phyloP scores from a whole-genome alignment of 2,329 filamentous ascomycete species.

The Ophiostoma australiae region DNA sequence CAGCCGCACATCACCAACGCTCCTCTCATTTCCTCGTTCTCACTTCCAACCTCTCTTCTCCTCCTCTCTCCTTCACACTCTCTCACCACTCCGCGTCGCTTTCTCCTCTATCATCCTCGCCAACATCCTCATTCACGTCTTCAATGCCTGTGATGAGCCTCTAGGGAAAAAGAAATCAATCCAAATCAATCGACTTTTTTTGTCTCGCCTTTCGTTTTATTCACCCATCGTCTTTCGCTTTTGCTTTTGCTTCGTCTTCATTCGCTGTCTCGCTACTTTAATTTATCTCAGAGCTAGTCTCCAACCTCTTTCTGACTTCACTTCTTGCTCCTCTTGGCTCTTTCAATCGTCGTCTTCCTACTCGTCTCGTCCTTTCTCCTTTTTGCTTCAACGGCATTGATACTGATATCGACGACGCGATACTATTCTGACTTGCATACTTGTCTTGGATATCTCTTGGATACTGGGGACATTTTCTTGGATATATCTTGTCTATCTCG shows the following conservation, averaged over 20 bases:
- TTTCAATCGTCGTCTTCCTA: not conserved
- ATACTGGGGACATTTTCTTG: not conserved
- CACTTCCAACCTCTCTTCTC: slow-evolving; percentile 9
- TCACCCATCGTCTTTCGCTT: not conserved
- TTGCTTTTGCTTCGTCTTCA: slow-evolving; percentile 1
- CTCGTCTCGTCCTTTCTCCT: not conserved
- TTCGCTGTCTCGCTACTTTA: not conserved
- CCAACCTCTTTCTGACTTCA: not conserved
- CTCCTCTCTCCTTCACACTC: not conserved
- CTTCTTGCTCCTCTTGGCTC: slow-evolving; percentile 1
- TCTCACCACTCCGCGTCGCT: not conserved
- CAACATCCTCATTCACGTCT: not conserved
- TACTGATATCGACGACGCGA: not conserved
- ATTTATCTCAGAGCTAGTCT: slow-evolving; percentile 8
- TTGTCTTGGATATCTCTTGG: not conserved
- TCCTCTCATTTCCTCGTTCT: slow-evolving; percentile 10
- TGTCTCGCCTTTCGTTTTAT: slow-evolving; percentile 17
- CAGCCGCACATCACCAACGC: slow-evolving; percentile 1
- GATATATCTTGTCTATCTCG: not conserved
- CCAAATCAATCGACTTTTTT: slow-evolving; percentile 25
- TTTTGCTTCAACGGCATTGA: not conserved
- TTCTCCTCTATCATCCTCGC: slow-evolving; percentile 3
- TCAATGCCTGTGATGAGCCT: slow-evolving; percentile 20
- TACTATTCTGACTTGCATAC: not conserved
- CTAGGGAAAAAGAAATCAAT: slow-evolving; percentile 2